Percentiles rank a stretch among this genome's conserved stretches.
Evolutionary conservation across 1,284 basidiomycete genomes (phyloP).

Genomic region (Apiotrichum domesticum): DNA sequence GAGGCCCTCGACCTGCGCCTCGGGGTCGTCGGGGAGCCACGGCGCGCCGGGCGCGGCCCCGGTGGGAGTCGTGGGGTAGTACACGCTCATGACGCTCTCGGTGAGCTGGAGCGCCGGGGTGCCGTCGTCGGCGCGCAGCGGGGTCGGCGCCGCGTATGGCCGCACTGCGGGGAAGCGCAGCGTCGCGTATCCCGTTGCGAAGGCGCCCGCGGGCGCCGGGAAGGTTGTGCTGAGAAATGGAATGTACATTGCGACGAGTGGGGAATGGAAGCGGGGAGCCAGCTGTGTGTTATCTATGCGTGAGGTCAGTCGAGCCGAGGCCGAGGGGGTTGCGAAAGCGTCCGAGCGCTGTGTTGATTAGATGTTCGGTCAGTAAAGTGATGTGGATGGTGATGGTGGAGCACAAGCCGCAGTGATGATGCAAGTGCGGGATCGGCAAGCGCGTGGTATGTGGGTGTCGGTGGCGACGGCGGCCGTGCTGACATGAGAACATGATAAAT

Average conservation of each 20-base stretch:
- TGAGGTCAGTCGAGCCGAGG: no score
- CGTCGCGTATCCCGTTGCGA: background rate
- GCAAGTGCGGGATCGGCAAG: no score
- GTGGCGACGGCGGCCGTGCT: no score
- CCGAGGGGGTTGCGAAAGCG: no score
- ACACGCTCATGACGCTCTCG: background rate
- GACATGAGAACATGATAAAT: no score
- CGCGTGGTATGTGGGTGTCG: no score
- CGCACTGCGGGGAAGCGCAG: background rate
- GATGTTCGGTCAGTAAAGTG: no score
- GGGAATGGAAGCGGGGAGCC: no score
- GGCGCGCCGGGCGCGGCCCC: background rate
- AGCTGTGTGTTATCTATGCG: no score
- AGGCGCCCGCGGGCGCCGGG: background rate
- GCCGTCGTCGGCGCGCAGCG: background rate
- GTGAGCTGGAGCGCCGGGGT: background rate
- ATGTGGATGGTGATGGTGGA: no score
- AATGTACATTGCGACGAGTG: conserved; percentile 1
- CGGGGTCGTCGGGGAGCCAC: background rate
- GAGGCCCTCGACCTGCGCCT: background rate
- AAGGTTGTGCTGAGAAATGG: background rate
- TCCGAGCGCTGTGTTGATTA: no score
- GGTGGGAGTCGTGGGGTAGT: background rate
- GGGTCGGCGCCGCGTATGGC: background rate
- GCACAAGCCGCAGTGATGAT: no score